phyloP scores from a whole-genome alignment of 371 early-diverging fungal species.

The Mortierella sp. region DNA sequence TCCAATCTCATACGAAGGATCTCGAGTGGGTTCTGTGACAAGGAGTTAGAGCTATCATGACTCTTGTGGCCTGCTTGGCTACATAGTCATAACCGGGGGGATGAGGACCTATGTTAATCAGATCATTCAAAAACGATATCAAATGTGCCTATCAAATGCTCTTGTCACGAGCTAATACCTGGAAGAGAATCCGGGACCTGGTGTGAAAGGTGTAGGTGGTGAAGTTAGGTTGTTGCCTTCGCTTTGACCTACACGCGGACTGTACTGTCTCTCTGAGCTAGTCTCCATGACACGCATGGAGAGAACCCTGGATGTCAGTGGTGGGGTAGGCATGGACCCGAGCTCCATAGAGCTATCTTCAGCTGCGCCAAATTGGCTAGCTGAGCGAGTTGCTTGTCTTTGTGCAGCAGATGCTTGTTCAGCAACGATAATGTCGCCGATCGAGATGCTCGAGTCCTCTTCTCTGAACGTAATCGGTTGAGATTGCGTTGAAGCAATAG shows the following conservation, averaged over 20 bases:
- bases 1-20: neutral
- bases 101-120: neutral
- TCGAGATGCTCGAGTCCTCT: conserved; percentile 24
- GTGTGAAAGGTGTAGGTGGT: conserved; percentile 23
- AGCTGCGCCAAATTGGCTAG: neutral
- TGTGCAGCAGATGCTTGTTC: conserved; percentile 31
- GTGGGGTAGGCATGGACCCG: conserved; percentile 38
- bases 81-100: neutral
- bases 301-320: conserved; percentile 25
- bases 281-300: conserved; percentile 22
- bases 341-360: neutral
- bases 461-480: conserved; percentile 27
- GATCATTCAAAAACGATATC: neutral
- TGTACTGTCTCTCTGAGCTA: conserved; percentile 4
- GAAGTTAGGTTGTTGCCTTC: conserved; percentile 5
- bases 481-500: neutral
- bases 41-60: neutral
- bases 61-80: neutral
- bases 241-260: neutral
- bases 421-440: conserved; percentile 44
- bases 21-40: neutral
- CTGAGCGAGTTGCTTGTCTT: neutral
- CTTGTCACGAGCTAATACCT: conserved; percentile 9
- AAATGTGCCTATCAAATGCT: neutral
- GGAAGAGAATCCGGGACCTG: conserved; percentile 4